Conservation (phyloP, 768 basidiomycete species). For the Leucogyrophana mollusca region DNA sequence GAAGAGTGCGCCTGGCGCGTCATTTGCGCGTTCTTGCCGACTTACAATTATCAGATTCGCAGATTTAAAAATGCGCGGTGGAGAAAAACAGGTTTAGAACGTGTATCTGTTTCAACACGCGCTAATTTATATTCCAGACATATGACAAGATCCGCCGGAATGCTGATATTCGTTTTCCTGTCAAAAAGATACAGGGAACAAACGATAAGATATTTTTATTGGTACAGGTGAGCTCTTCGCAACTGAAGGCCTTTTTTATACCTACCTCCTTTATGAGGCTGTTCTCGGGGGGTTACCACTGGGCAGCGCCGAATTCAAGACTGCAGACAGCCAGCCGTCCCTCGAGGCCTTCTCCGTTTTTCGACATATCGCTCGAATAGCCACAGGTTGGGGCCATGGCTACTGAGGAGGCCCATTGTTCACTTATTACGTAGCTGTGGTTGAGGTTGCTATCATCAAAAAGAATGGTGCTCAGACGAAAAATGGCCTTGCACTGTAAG, state of each 20-base stretch:
- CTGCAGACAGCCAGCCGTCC: constrained; percentile 65
- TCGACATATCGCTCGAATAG: constrained; percentile 73
- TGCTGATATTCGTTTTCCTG: constrained; percentile 75
- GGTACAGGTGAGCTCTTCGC: constrained; percentile 56
- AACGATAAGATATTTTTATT: constrained; percentile 79
- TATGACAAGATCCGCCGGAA: constrained; percentile 71
- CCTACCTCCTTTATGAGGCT: constrained; percentile 44
- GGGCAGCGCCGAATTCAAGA: constrained; percentile 66
- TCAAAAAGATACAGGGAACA: constrained; percentile 68
- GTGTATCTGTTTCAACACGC: not conserved
- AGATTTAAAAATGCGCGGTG: constrained; percentile 65
- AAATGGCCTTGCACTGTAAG: constrained; percentile 73
- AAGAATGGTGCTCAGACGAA: constrained; percentile 67
- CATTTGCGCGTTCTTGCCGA: too few relatives aligned
- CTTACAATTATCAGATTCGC: too few relatives aligned
- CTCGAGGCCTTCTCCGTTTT: constrained; percentile 72
- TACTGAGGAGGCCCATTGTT: not conserved
- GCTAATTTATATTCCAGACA: constrained; percentile 34
- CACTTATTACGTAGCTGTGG: constrained; percentile 52
- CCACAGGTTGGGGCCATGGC: constrained; percentile 50
- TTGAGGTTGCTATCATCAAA: constrained; percentile 72
- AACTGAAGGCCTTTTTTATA: constrained; percentile 1
- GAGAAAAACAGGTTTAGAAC: constrained; percentile 66
- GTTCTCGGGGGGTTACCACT: constrained; percentile 71
- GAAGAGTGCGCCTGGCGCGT: constrained; percentile 53